A percentile compares a stretch with the other conserved stretches of the same genome.
Evolutionary conservation across 306 rosid species (phyloP).

Genomic region (Potentilla sterilis): DNA sequence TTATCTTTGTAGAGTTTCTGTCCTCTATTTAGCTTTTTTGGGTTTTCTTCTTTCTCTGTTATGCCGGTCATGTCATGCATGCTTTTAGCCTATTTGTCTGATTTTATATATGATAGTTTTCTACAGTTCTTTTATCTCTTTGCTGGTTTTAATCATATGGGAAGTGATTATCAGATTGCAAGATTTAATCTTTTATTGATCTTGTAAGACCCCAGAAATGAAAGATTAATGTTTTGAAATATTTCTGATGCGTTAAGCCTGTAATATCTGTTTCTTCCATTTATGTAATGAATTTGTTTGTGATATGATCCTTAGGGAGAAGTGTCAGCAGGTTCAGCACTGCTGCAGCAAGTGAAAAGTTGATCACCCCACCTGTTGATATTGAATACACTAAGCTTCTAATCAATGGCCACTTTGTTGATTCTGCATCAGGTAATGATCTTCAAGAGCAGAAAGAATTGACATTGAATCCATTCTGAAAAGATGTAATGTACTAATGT

Average conservation of each 20-base stretch:
- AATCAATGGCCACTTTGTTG: conserved; percentile 79
- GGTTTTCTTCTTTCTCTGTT: not conserved
- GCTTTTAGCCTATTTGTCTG: not conserved
- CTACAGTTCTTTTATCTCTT: not conserved
- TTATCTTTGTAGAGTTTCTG: not conserved
- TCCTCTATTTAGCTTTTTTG: conserved; percentile 3
- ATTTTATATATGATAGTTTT: not conserved
- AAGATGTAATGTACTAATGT: not conserved
- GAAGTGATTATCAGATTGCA: not conserved
- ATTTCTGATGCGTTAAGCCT: not conserved
- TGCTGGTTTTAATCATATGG: not conserved
- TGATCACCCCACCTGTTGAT: conserved; percentile 66
- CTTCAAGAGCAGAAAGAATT: not conserved
- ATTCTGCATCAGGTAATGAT: conserved; percentile 73
- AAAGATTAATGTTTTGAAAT: not conserved
- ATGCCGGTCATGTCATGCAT: not conserved
- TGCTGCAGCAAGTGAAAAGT: conserved; percentile 55
- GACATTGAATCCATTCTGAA: not conserved
- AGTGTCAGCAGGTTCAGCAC: conserved; percentile 52
- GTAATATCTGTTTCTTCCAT: not conserved
- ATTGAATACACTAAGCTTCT: conserved; percentile 60
- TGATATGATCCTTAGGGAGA: conserved; percentile 44
- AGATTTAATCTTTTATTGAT: conserved; percentile 1
- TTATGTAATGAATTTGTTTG: not conserved
- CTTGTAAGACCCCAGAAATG: not conserved